Evolutionary conservation across 441 rosid genomes (phyloP).

Genomic region (Eutrema salsugineum): DNA sequence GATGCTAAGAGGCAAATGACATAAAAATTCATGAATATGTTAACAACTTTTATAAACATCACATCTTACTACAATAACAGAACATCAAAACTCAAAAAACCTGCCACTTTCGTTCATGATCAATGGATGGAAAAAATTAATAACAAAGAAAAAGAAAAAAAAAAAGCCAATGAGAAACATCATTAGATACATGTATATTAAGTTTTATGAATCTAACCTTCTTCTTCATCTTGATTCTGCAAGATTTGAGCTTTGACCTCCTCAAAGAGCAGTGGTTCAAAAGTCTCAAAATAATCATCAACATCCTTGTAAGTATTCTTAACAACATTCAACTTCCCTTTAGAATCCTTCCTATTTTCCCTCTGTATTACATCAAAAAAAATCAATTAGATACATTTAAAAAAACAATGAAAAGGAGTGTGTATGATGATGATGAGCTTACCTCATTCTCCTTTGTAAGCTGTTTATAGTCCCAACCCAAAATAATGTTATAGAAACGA

Average conservation of each 20-base stretch:
- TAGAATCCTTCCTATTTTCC: conserved; percentile 29
- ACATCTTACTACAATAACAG: not conserved
- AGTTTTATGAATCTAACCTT: conserved; percentile 41
- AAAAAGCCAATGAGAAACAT: not conserved
- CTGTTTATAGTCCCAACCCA: conserved; percentile 78
- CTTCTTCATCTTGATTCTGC: conserved; percentile 71
- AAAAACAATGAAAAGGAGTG: not conserved
- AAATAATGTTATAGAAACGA: conserved; percentile 67
- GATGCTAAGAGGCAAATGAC: conserved; percentile 35
- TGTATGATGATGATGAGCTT: not conserved
- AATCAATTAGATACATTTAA: not conserved
- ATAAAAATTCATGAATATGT: not conserved
- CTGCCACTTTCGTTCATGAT: not conserved
- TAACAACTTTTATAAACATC: not conserved
- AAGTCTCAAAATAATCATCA: conserved; percentile 76
- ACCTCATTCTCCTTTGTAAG: conserved; percentile 53
- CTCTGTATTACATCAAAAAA: conserved; percentile 20
- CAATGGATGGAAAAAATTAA: not conserved
- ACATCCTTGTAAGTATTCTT: conserved; percentile 63
- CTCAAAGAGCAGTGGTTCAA: conserved; percentile 87
- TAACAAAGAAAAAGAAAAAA: not conserved
- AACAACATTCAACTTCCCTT: conserved; percentile 45
- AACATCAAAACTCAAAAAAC: not conserved
- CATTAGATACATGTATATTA: not conserved
- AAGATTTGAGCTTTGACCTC: conserved; percentile 91